These are phyloP conservation scores for Globisporangium orthogonon DNA, from an alignment of 352 stramenopile genomes.

Conservation along the genomic window DNA sequence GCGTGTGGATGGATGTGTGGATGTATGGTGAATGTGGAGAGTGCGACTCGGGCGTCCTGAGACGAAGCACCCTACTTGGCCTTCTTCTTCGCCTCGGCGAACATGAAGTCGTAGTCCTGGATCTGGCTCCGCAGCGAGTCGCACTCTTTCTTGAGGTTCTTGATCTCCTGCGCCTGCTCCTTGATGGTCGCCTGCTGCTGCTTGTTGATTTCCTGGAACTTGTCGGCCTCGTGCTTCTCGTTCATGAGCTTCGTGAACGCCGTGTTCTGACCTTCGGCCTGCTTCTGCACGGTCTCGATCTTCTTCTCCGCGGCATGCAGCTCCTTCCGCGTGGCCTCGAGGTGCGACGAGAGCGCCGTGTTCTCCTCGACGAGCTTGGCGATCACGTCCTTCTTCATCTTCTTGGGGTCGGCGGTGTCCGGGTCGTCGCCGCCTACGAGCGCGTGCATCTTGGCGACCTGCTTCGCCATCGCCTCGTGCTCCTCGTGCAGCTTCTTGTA, in stretches of 20 bases:
- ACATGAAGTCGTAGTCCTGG: conserved; percentile 89
- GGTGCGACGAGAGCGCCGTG: conserved; percentile 31
- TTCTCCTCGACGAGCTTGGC: conserved; percentile 63
- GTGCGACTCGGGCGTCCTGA: no score
- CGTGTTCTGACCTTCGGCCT: conserved; percentile 66
- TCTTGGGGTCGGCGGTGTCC: conserved; percentile 22
- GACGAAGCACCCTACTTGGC: conserved; percentile 66
- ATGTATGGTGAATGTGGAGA: neutral
- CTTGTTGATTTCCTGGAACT: conserved; percentile 36
- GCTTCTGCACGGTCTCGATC: conserved; percentile 62
- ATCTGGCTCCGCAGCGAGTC: conserved; percentile 75
- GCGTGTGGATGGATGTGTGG: neutral
- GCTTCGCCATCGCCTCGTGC: conserved; percentile 57
- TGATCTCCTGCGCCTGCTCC: conserved; percentile 35
- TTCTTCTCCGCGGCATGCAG: conserved; percentile 39
- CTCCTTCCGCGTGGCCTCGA: conserved; percentile 28
- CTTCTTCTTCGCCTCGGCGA: conserved; percentile 85
- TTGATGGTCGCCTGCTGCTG: conserved; percentile 37
- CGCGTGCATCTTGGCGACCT: conserved; percentile 60
- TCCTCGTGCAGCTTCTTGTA: conserved; percentile 69
- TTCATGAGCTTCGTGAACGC: conserved; percentile 83
- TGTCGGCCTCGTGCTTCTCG: conserved; percentile 57
- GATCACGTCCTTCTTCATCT: conserved; percentile 37
- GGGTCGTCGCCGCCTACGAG: conserved; percentile 23
- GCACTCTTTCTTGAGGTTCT: conserved; percentile 45